Conservation (phyloP, 164 flowering plant species). For the Paratinospora sagittata region DNA sequence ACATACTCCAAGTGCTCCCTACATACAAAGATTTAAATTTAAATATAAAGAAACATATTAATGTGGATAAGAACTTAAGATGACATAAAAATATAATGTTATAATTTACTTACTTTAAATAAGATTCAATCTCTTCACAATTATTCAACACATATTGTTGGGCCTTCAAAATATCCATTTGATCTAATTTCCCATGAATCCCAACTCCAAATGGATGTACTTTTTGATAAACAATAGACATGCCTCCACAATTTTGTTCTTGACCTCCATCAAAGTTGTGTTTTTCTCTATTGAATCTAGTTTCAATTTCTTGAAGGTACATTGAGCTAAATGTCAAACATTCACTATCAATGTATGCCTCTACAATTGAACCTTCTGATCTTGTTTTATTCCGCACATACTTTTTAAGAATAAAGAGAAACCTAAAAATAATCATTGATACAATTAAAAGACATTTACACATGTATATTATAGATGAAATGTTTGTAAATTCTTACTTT, state of each 20-base stretch:
- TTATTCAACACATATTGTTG: not conserved
- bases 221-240: not conserved
- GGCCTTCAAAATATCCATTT: not conserved
- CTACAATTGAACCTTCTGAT: no score
- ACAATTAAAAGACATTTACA: no score
- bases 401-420: no score
- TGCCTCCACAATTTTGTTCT: not conserved
- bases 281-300: not conserved
- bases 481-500: no score
- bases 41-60: no score
- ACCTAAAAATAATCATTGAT: no score
- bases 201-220: not conserved
- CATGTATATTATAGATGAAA: no score
- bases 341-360: no score
- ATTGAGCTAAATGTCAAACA: not conserved
- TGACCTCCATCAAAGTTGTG: constrained; percentile 2
- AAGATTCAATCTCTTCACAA: not conserved
- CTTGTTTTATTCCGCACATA: no score
- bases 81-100: not conserved
- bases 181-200: not conserved
- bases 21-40: no score
- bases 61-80: not conserved
- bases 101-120: not conserved
- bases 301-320: constrained; percentile 4
- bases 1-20: no score